A percentile compares a stretch with the other conserved stretches of the same genome.
These are phyloP conservation scores for Fraxinus baroniana DNA, from an alignment of 305 asterid species.

Conservation along the genomic window DNA sequence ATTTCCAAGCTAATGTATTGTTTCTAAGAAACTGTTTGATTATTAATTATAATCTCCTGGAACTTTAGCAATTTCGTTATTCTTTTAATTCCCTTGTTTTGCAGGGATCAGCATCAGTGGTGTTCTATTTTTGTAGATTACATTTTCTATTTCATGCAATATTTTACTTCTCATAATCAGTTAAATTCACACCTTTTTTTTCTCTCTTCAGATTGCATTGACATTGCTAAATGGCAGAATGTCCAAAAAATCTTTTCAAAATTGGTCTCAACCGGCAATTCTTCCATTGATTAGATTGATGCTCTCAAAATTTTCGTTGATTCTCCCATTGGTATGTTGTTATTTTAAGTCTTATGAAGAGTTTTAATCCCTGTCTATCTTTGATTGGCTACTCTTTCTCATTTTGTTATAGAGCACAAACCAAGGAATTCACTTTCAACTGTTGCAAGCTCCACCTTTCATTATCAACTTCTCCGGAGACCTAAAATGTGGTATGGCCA, in stretches of 20 bases:
- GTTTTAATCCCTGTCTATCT: slow-evolving; percentile 19
- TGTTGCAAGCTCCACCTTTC: slow-evolving; percentile 82
- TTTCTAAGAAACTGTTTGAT: slow-evolving; percentile 3
- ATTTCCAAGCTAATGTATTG: not conserved
- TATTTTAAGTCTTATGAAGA: slow-evolving; percentile 15
- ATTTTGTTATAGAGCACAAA: slow-evolving; percentile 56
- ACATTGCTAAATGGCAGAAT: slow-evolving; percentile 86
- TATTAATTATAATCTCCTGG: not conserved
- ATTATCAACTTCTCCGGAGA: slow-evolving; percentile 76
- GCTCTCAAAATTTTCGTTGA: slow-evolving; percentile 84
- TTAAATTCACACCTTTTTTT: slow-evolving; percentile 14
- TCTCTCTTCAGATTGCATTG: slow-evolving; percentile 57
- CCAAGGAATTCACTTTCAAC: slow-evolving; percentile 85
- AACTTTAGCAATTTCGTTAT: not conserved
- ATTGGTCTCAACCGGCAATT: slow-evolving; percentile 67
- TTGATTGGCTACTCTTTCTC: slow-evolving; percentile 24
- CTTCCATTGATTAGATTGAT: slow-evolving; percentile 61
- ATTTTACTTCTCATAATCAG: not conserved
- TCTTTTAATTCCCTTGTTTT: not conserved
- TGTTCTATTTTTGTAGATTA: not conserved
- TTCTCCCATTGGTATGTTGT: slow-evolving; percentile 70
- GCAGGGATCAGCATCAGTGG: not conserved
- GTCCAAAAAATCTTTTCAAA: slow-evolving; percentile 63
- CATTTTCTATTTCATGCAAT: not conserved
- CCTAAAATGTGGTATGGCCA: slow-evolving; percentile 78